Percentiles rank a stretch among this genome's conserved stretches.
phyloP scores from a whole-genome alignment of 1,284 basidiomycete genomes.

The Meripilus lineatus region DNA sequence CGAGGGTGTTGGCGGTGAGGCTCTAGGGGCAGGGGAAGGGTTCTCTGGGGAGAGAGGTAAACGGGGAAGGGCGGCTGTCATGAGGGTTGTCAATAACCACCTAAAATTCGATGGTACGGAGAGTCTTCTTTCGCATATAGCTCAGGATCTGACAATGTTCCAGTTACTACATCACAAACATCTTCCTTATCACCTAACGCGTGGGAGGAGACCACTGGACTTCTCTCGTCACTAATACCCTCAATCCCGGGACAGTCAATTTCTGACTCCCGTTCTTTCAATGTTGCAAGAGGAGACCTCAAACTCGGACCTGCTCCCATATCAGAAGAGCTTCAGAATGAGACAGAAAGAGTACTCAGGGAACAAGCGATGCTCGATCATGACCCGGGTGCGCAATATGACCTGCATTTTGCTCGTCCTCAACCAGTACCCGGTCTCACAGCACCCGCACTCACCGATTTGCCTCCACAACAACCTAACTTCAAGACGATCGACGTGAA shows the following conservation, averaged over 20 bases:
- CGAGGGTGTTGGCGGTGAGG: constrained; percentile 86
- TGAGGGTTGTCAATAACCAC: constrained; percentile 93
- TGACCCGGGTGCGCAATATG: constrained; percentile 60
- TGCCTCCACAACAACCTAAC: constrained; percentile 73
- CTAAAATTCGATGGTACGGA: constrained; percentile 82
- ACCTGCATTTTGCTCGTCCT: constrained; percentile 50
- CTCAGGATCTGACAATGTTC: constrained; percentile 7
- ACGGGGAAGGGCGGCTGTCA: constrained; percentile 77
- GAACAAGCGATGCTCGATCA: constrained; percentile 70
- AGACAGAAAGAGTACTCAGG: constrained; percentile 70
- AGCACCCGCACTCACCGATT: constrained; percentile 66
- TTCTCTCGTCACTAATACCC: constrained; percentile 74
- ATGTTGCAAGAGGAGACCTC: constrained; percentile 66
- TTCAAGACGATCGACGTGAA: constrained; percentile 90
- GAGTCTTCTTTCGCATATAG: constrained; percentile 9
- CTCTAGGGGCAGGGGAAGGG: constrained; percentile 75
- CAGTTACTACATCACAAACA: constrained; percentile 69
- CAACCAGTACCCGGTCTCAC: constrained; percentile 45
- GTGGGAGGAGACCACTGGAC: constrained; percentile 82
- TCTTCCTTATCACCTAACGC: constrained; percentile 54
- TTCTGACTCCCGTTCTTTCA: constrained; percentile 66
- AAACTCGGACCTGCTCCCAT: constrained; percentile 83
- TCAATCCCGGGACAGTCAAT: constrained; percentile 38
- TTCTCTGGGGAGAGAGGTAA: constrained; percentile 80
- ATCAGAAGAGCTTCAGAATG: constrained; percentile 72